Evolutionary conservation across 139 green algal species (phyloP).

Genomic region (Choricystis sp.): DNA sequence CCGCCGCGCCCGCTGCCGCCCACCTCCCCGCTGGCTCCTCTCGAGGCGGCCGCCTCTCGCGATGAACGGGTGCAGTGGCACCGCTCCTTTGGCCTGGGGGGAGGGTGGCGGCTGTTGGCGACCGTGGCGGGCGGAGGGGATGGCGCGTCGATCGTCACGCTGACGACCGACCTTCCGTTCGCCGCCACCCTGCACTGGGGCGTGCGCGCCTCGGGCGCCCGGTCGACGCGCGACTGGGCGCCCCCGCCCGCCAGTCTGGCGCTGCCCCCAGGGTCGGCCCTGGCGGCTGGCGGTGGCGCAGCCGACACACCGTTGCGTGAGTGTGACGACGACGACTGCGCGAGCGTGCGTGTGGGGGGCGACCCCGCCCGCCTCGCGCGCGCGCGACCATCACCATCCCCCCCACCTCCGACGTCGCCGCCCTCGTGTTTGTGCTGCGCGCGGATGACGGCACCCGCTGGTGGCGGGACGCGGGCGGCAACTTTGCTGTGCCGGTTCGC

Average conservation of each 20-base stretch:
- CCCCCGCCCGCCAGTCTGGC: constrained; percentile 7
- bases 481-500: constrained; percentile 67
- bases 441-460: constrained; percentile 50
- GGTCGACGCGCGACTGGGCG: constrained; percentile 15
- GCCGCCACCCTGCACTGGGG: constrained; percentile 76
- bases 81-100: constrained; percentile 23
- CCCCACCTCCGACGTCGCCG: constrained; percentile 18
- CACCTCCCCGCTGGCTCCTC: constrained; percentile 15
- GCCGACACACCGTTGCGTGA: constrained; percentile 38
- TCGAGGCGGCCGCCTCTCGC: constrained; percentile 14
- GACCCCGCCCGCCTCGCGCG: constrained; percentile 50
- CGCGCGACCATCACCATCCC: constrained; percentile 41
- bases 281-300: constrained; percentile 16
- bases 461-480: constrained; percentile 63
- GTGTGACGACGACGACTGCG: constrained; percentile 27
- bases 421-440: constrained; percentile 55
- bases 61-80: constrained; percentile 26
- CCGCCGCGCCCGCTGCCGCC: constrained; percentile 14
- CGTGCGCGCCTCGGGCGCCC: constrained; percentile 20
- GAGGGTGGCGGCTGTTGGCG: constrained; percentile 54
- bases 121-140: constrained; percentile 36
- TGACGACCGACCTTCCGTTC: constrained; percentile 50
- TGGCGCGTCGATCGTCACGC: constrained; percentile 17
- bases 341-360: constrained; percentile 21
- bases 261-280: constrained; percentile 5